Evolutionary conservation across 495 filamentous ascomycete genomes (phyloP).

Genomic region (Friedmanniomyces simplex): DNA sequence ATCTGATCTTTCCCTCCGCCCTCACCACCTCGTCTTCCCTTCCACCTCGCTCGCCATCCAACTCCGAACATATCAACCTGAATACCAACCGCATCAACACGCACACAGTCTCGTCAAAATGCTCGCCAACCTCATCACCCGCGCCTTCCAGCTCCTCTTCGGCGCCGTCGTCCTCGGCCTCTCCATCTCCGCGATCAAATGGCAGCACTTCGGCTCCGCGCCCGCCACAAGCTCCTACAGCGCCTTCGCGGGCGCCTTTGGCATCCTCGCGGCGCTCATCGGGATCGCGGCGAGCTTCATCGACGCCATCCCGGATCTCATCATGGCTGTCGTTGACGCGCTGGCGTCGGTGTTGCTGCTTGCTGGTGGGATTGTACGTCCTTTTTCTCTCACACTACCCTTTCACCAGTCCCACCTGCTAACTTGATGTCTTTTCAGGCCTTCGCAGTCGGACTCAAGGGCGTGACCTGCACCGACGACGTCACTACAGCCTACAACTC

Average conservation of each 20-base stretch:
- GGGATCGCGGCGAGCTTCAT: slow-evolving; percentile 5
- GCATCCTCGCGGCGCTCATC: slow-evolving; percentile 9
- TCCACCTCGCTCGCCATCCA: neutral
- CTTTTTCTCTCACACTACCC: neutral
- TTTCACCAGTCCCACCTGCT: neutral
- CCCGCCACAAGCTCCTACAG: slow-evolving; percentile 12
- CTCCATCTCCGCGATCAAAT: slow-evolving; percentile 9
- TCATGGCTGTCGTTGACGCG: slow-evolving; percentile 4
- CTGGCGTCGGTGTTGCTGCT: slow-evolving; percentile 3
- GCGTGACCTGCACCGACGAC: neutral
- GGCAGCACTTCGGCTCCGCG: slow-evolving; percentile 5
- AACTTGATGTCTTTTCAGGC: neutral
- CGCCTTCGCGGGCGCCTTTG: slow-evolving; percentile 10
- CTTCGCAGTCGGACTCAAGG: slow-evolving; percentile 1
- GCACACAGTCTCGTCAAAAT: neutral
- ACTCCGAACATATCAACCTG: neutral
- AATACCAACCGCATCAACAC: neutral
- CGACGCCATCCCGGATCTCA: slow-evolving; percentile 1
- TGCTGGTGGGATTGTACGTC: slow-evolving; percentile 13
- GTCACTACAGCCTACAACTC: neutral
- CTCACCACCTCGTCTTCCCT: too few relatives aligned
- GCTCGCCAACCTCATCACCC: neutral
- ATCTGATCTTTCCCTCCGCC: too few relatives aligned
- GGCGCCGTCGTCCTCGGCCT: slow-evolving; percentile 12
- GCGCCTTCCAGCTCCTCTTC: neutral